These are phyloP conservation scores for Xylaria palmicola DNA, from an alignment of 495 filamentous ascomycete species.

Conservation along the genomic window DNA sequence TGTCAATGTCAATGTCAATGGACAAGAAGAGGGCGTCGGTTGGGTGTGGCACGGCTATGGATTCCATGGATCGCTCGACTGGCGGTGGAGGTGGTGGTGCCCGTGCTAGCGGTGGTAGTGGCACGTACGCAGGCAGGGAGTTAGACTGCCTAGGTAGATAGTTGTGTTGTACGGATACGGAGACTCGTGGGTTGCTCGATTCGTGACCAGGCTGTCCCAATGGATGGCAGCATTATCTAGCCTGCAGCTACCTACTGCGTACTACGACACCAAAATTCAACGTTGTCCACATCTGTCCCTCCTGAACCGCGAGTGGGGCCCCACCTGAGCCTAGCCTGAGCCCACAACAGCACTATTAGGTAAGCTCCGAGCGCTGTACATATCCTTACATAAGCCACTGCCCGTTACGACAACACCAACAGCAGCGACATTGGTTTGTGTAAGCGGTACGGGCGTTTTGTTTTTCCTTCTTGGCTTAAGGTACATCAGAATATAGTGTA, in stretches of 20 bases:
- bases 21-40: slow-evolving; percentile 23
- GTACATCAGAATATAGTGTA: too few species aligned
- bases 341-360: too few species aligned
- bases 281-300: slow-evolving; percentile 41
- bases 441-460: too few species aligned
- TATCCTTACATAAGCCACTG: neutral
- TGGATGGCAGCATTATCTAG: slow-evolving; percentile 3
- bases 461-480: too few species aligned
- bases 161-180: neutral
- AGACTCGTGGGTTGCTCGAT: slow-evolving; percentile 7
- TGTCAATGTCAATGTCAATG: too few species aligned
- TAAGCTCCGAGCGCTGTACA: too few species aligned
- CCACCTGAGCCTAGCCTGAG: too few species aligned
- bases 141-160: too few species aligned
- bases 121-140: neutral
- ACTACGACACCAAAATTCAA: slow-evolving; percentile 25
- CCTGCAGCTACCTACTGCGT: neutral
- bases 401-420: too few species aligned
- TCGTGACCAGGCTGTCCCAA: slow-evolving; percentile 19
- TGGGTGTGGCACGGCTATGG: slow-evolving; percentile 22
- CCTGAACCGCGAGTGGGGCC: slow-evolving; percentile 26
- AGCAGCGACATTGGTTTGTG: too few species aligned
- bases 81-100: neutral
- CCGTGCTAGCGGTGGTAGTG: neutral
- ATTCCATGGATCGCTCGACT: slow-evolving; percentile 19